A percentile compares a stretch with the other conserved stretches of the same genome.
phyloP scores from a whole-genome alignment of 129 eudicot species.

The Arctium minus region DNA sequence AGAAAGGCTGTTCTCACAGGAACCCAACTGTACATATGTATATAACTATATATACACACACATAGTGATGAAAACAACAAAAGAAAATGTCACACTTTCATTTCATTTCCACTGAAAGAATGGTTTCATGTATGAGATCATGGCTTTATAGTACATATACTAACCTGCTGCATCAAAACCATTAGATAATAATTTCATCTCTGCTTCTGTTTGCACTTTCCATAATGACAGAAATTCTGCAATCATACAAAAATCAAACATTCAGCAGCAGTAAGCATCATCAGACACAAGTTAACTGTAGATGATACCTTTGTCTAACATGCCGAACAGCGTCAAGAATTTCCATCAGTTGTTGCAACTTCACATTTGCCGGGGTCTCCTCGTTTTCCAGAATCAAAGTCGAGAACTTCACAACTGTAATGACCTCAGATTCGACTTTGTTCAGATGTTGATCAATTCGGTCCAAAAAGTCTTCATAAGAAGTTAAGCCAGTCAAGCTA shows the following conservation, averaged over 20 bases:
- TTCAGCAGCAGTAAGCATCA: not conserved
- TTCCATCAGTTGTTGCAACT: conserved; percentile 51
- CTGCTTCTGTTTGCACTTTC: conserved; percentile 29
- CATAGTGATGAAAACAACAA: no score
- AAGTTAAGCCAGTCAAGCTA: conserved; percentile 40
- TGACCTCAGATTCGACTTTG: conserved; percentile 56
- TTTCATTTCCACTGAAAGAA: not conserved
- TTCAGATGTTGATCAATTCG: conserved; percentile 55
- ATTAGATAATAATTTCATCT: conserved; percentile 8
- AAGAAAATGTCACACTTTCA: not conserved
- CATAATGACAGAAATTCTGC: conserved; percentile 54
- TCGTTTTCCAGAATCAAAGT: conserved; percentile 43
- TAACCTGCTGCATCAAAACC: conserved; percentile 4
- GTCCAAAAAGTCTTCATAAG: conserved; percentile 58
- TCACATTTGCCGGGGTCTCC: conserved; percentile 39
- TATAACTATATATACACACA: no score
- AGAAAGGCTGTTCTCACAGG: no score
- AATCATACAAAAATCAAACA: conserved; percentile 13
- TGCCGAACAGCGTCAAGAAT: conserved; percentile 55
- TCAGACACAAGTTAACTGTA: not conserved
- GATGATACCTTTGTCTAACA: conserved; percentile 60
- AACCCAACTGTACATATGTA: no score
- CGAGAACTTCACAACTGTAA: conserved; percentile 49
- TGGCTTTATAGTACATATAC: not conserved
- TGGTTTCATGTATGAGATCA: conserved; percentile 4